Conservation (phyloP, 352 stramenopile species). For the Globisporangium cederbergense region DNA sequence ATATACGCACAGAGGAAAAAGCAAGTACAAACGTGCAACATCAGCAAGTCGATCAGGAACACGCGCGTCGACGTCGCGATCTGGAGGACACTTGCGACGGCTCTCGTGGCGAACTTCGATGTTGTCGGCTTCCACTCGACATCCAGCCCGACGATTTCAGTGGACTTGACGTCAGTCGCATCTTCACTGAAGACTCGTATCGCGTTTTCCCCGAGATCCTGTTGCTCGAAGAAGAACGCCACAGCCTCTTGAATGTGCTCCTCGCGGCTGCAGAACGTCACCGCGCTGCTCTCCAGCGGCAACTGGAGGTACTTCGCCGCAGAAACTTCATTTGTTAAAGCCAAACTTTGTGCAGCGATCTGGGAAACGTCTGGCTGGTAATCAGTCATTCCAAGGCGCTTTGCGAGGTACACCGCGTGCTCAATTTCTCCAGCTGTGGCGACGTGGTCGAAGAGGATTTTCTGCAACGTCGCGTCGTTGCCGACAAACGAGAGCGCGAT, state of each 20-base stretch:
- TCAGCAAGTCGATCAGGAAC: constrained; percentile 58
- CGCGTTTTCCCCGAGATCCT: neutral
- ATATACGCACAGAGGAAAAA: neutral
- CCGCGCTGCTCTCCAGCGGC: constrained; percentile 10
- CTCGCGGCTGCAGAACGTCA: constrained; percentile 49
- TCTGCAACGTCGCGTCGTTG: constrained; percentile 44
- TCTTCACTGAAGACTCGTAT: neutral
- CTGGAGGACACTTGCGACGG: constrained; percentile 59
- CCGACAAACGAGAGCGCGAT: constrained; percentile 62
- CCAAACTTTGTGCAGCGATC: constrained; percentile 15
- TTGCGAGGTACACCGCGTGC: constrained; percentile 26
- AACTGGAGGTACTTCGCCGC: constrained; percentile 29
- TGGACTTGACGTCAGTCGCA: neutral
- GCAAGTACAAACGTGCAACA: constrained; percentile 41
- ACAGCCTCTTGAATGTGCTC: constrained; percentile 19
- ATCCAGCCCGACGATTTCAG: constrained; percentile 43
- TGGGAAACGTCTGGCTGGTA: constrained; percentile 29
- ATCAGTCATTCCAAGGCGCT: constrained; percentile 34
- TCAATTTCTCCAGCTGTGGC: constrained; percentile 29
- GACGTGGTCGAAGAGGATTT: constrained; percentile 44
- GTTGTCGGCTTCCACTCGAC: constrained; percentile 62
- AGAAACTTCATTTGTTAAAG: constrained; percentile 1
- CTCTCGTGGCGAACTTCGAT: constrained; percentile 24
- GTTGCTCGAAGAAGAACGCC: constrained; percentile 25
- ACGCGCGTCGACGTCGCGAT: constrained; percentile 42